phyloP scores from a whole-genome alignment of 257 asterid species.

The Anisodus acutangulus region DNA sequence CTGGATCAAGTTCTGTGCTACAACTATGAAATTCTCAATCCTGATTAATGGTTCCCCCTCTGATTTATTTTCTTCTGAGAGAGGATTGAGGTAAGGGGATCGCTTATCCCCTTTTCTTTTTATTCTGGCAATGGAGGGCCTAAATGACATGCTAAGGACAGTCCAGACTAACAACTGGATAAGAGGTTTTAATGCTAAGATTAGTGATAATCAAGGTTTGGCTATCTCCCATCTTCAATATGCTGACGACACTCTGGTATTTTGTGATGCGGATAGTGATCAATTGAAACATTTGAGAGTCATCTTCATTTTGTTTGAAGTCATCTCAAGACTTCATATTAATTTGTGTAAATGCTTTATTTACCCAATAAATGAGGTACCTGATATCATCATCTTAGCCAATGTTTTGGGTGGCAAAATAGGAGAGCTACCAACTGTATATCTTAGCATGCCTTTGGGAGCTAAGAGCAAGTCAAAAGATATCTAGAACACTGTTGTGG shows the following conservation, averaged over 20 bases:
- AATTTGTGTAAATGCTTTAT: too few species aligned
- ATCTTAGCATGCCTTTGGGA: background rate
- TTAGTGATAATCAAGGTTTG: background rate
- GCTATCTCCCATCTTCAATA: background rate
- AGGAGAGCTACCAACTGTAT: background rate
- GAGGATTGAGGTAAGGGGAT: background rate
- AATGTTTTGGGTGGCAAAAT: background rate
- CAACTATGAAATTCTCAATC: background rate
- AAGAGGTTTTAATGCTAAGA: background rate
- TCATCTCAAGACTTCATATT: too few species aligned
- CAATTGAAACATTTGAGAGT: background rate
- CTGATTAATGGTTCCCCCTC: background rate
- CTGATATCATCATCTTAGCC: background rate
- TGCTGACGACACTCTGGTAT: background rate
- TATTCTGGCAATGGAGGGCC: background rate
- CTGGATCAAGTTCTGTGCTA: background rate
- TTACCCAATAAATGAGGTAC: background rate
- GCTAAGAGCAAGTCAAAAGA: too few species aligned
- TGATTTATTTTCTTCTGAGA: background rate
- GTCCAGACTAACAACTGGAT: background rate
- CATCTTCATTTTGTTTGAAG: too few species aligned
- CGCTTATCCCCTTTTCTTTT: background rate
- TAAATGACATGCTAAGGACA: background rate
- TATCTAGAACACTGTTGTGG: too few species aligned
- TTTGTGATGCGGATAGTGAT: background rate